phyloP scores from a whole-genome alignment of 2,329 filamentous ascomycete genomes.

The Claviceps paspali region DNA sequence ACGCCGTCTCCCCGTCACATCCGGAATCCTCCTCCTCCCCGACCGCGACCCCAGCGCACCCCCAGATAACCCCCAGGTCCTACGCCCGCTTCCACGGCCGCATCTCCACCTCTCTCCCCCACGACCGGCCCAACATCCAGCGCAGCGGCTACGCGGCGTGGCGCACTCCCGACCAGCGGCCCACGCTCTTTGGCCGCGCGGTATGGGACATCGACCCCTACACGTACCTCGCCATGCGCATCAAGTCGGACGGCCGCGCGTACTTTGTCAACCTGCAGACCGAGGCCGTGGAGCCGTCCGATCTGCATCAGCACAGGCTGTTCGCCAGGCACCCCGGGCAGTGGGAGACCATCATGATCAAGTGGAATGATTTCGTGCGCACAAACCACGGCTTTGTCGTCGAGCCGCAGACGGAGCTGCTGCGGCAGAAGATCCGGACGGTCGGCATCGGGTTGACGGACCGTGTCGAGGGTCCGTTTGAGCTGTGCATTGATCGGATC shows the following conservation, averaged over 20 bases:
- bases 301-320: constrained; percentile 86
- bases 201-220: constrained; percentile 88
- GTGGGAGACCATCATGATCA: constrained; percentile 92
- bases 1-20: constrained; percentile 6
- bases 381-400: constrained; percentile 88
- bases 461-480: constrained; percentile 73
- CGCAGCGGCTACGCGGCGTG: constrained; percentile 82
- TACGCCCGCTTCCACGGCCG: constrained; percentile 74
- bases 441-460: constrained; percentile 84
- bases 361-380: constrained; percentile 83
- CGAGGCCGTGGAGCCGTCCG: constrained; percentile 83
- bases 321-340: constrained; percentile 64
- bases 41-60: neutral
- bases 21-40: constrained; percentile 10
- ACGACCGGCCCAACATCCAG: constrained; percentile 56
- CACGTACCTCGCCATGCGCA: constrained; percentile 67
- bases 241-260: constrained; percentile 80
- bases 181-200: constrained; percentile 72
- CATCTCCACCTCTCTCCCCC: constrained; percentile 75
- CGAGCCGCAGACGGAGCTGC: constrained; percentile 81
- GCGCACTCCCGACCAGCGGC: constrained; percentile 60
- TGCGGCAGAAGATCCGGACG: constrained; percentile 71
- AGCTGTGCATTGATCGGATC: constrained; percentile 68
- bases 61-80: constrained; percentile 11
- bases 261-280: constrained; percentile 96